Conservation (phyloP, 352 stramenopile genomes). For the Peronospora farinosa region DNA sequence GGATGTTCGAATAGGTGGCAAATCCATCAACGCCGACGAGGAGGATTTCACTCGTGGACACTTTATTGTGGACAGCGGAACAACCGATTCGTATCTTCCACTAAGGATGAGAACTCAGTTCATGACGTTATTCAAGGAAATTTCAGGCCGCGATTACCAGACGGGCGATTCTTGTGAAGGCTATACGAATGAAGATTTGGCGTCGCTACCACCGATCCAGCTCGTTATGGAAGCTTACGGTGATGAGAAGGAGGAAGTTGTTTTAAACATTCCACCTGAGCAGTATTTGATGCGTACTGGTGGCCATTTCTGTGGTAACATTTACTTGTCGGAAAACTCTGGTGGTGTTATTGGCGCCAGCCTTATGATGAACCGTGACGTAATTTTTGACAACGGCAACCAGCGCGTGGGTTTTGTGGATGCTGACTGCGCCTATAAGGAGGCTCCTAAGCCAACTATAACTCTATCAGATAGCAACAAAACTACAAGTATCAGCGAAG, state of each 20-base stretch:
- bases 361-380: constrained; percentile 76
- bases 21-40: constrained; percentile 45
- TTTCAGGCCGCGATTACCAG: constrained; percentile 45
- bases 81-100: constrained; percentile 77
- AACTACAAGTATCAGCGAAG: constrained; percentile 9
- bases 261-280: constrained; percentile 49
- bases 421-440: constrained; percentile 45
- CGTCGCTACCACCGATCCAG: constrained; percentile 57
- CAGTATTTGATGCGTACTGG: constrained; percentile 59
- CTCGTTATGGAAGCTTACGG: constrained; percentile 59
- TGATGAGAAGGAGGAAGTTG: constrained; percentile 50
- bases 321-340: constrained; percentile 63
- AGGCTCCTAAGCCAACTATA: constrained; percentile 7
- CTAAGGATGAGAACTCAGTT: constrained; percentile 48
- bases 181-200: constrained; percentile 47
- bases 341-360: constrained; percentile 79
- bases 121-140: constrained; percentile 45
- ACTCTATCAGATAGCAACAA: constrained; percentile 6
- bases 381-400: constrained; percentile 72
- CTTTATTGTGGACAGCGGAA: constrained; percentile 83
- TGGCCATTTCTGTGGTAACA: constrained; percentile 48
- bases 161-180: constrained; percentile 36
- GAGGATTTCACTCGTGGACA: constrained; percentile 41
- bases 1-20: constrained; percentile 58
- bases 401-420: constrained; percentile 76